A percentile compares a stretch with the other conserved stretches of the same genome.
Evolutionary conservation across 73 alveolate species (phyloP).

Genomic region (Paramecium tetraurelia): DNA sequence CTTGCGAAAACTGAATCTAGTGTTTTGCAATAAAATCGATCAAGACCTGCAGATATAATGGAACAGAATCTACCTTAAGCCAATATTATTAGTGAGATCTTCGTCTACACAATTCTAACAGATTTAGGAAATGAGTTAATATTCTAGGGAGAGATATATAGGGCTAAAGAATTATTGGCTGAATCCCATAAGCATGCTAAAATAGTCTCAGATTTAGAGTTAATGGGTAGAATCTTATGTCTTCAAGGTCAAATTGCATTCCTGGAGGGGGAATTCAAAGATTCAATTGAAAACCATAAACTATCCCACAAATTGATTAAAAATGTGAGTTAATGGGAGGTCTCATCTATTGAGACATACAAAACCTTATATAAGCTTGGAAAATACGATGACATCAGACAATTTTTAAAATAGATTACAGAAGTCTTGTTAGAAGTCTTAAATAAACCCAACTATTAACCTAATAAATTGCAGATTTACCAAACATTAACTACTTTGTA

Average conservation of each 20-base stretch:
- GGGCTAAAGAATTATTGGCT: slow-evolving; percentile 54
- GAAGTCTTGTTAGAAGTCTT: slow-evolving; percentile 39
- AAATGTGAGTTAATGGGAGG: slow-evolving; percentile 46
- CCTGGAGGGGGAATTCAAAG: slow-evolving; percentile 59
- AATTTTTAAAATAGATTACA: slow-evolving; percentile 49
- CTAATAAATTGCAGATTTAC: slow-evolving; percentile 12
- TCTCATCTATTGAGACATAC: slow-evolving; percentile 32
- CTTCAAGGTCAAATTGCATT: slow-evolving; percentile 23
- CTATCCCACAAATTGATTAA: slow-evolving; percentile 57
- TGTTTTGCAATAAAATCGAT: slow-evolving; percentile 25
- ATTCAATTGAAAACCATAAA: slow-evolving; percentile 61
- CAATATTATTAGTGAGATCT: slow-evolving; percentile 46
- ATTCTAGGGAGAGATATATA: slow-evolving; percentile 46
- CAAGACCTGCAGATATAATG: slow-evolving; percentile 52
- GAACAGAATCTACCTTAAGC: slow-evolving; percentile 57
- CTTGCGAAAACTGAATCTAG: slow-evolving; percentile 64
- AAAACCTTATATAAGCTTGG: slow-evolving; percentile 46
- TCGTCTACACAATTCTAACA: slow-evolving; percentile 13
- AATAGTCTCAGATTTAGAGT: slow-evolving; percentile 53
- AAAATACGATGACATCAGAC: slow-evolving; percentile 50
- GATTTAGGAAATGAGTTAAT: slow-evolving; percentile 47
- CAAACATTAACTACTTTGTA: slow-evolving; percentile 31
- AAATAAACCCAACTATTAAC: slow-evolving; percentile 30
- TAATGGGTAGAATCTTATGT: slow-evolving; percentile 56
- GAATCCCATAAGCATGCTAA: slow-evolving; percentile 62